A percentile compares a stretch with the other conserved stretches of the same genome.
Conservation (phyloP, 2,329 filamentous ascomycete genomes). For the Beauveria brongniartii region DNA sequence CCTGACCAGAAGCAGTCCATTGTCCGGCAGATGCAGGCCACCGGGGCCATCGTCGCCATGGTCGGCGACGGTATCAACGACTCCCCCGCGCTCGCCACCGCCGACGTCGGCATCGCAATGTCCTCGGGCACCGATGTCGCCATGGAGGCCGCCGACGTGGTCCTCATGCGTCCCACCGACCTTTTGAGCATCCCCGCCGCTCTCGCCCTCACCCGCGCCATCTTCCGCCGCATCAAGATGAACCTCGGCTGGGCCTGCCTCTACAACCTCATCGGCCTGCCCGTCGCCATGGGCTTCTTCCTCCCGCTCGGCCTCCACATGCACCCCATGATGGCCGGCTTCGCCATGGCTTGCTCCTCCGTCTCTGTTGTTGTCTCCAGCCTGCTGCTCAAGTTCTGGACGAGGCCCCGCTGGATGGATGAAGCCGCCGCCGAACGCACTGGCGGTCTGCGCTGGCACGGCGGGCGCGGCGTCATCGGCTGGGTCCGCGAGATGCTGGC, state of each 20-base stretch:
- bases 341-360: conserved; percentile 85
- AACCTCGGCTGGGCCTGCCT: conserved; percentile 89
- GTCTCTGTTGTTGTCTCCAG: conserved; percentile 84
- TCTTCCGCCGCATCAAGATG: conserved; percentile 88
- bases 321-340: conserved; percentile 89
- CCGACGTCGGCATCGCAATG: conserved; percentile 88
- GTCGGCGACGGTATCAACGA: conserved; percentile 98
- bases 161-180: conserved; percentile 88
- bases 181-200: conserved; percentile 88
- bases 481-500: conserved; percentile 34
- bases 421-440: conserved; percentile 55
- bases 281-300: conserved; percentile 95
- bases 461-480: conserved; percentile 34
- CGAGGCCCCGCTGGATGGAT: conserved; percentile 78
- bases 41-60: conserved; percentile 82
- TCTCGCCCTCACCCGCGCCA: conserved; percentile 70
- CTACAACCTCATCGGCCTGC: conserved; percentile 86
- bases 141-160: conserved; percentile 93
- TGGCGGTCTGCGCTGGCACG: conserved; percentile 33
- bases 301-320: conserved; percentile 80
- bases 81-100: conserved; percentile 86
- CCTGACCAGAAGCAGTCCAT: conserved; percentile 89
- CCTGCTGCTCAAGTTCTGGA: conserved; percentile 81
- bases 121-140: conserved; percentile 90
- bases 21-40: conserved; percentile 64